Conservation (phyloP, 768 basidiomycete genomes). For the Russula sp. region DNA sequence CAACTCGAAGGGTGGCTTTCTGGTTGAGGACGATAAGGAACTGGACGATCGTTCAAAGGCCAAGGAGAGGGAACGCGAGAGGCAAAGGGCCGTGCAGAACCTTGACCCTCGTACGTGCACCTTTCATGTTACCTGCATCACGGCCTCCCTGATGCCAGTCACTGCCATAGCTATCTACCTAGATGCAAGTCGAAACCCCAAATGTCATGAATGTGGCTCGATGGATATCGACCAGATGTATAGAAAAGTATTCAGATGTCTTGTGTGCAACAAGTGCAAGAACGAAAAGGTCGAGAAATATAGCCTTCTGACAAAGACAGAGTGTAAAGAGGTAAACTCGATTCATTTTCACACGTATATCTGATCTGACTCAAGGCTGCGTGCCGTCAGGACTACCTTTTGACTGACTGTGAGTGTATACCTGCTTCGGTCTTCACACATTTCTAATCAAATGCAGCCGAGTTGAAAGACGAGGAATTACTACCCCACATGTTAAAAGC, state of each 20-base stretch:
- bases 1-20: conserved; percentile 93
- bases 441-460: conserved; percentile 47
- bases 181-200: conserved; percentile 69
- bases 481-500: conserved; percentile 92
- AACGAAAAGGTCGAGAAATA: conserved; percentile 88
- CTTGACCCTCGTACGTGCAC: conserved; percentile 62
- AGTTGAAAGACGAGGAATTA: conserved; percentile 85
- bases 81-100: conserved; percentile 68
- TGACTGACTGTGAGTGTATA: conserved; percentile 72
- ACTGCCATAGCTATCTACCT: conserved; percentile 61
- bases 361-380: neutral
- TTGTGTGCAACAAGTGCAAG: conserved; percentile 88
- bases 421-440: neutral
- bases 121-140: neutral
- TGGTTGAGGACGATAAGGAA: conserved; percentile 84
- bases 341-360: neutral
- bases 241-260: conserved; percentile 73
- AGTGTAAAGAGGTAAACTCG: conserved; percentile 81
- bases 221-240: conserved; percentile 83
- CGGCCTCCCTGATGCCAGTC: conserved; percentile 1
- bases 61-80: conserved; percentile 78
- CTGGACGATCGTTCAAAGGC: conserved; percentile 66
- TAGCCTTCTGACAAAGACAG: conserved; percentile 93
- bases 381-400: conserved; percentile 71
- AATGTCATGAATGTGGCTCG: conserved; percentile 82